These are phyloP conservation scores for Nemania diffusa DNA, from an alignment of 2,329 filamentous ascomycete species.

Conservation along the genomic window DNA sequence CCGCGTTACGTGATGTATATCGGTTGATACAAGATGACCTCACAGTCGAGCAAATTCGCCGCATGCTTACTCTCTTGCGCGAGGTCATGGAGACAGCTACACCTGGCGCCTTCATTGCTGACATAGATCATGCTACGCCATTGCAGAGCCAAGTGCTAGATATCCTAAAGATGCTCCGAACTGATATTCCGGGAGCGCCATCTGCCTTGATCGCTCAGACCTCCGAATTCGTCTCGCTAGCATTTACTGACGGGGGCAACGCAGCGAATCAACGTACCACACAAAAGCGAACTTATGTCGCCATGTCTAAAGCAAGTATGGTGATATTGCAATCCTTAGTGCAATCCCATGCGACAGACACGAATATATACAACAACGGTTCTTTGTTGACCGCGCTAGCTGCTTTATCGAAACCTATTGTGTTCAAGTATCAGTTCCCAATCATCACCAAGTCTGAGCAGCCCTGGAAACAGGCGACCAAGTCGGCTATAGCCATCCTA, in stretches of 20 bases:
- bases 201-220: slow-evolving; percentile 75
- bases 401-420: slow-evolving; percentile 75
- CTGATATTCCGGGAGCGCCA: slow-evolving; percentile 71
- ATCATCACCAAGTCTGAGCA: slow-evolving; percentile 75
- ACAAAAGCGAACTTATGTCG: slow-evolving; percentile 81
- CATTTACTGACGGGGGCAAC: slow-evolving; percentile 63
- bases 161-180: slow-evolving; percentile 73
- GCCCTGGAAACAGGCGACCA: slow-evolving; percentile 85
- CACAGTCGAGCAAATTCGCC: slow-evolving; percentile 68
- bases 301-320: slow-evolving; percentile 87
- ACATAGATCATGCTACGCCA: slow-evolving; percentile 77
- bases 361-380: slow-evolving; percentile 75
- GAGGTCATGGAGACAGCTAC: slow-evolving; percentile 77
- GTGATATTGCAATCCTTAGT: slow-evolving; percentile 71
- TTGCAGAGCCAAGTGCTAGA: slow-evolving; percentile 77
- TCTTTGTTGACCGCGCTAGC: slow-evolving; percentile 73
- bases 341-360: slow-evolving; percentile 66
- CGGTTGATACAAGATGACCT: slow-evolving; percentile 74
- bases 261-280: slow-evolving; percentile 50
- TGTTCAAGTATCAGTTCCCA: slow-evolving; percentile 82
- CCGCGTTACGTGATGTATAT: slow-evolving; percentile 80
- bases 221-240: slow-evolving; percentile 76
- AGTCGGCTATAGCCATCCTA: slow-evolving; percentile 74
- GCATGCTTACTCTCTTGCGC: slow-evolving; percentile 77
- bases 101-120: slow-evolving; percentile 73